Base-by-base conservation (phyloP, 2,329 filamentous ascomycete genomes). In the Botrytis fabae region DNA sequence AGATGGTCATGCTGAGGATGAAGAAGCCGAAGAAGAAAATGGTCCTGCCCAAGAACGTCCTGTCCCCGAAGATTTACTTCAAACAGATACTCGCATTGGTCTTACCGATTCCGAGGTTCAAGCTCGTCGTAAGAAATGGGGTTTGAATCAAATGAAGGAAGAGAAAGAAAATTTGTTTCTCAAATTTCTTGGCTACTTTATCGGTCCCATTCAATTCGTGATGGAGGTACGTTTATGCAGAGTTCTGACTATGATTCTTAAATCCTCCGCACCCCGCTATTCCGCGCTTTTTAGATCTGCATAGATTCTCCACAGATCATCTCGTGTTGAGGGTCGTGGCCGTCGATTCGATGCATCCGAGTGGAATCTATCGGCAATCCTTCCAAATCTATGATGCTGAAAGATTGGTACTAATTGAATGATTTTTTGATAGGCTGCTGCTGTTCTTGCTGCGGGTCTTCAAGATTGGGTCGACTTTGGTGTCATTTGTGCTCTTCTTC, bases 391-490 rank as follows among this genome's bases (percentile, higher is more conserved):
- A 22, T 59, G 51, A 69, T 38, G 7, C 32, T 9, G 44, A n/a
- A 35, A 42, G 42, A 59, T 14, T 54, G 28, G 25, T 61, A 62
- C 68, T 73, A 73, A 73, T 25, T 66, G 71, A 40, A 38, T n/a
- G 25, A 59, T 44, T 71, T 69, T 9, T 69, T 40, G 75, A 76
- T 78, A 84, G 82, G 83, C 82, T 83, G 92, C 93, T 75, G 92
- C 92, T 78, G 86, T 95, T 80, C 88, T 97, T 74, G 93, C 94
- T 81, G 93, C 92, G 75, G 93, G 92, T 89, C 89, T 97, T 60
- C 84, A 92, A 83, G 92, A 96, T 80, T 97, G 94, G 94, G 92
- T 97, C 76, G 94, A 97, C 85, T 95, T 97, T 80, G 94, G 93
- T 86, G 93, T 97, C 80, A 97, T 97, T 78, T 94, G 92, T 83